Conservation (phyloP, 2,329 filamentous ascomycete species). For the Beauveria brongniartii region DNA sequence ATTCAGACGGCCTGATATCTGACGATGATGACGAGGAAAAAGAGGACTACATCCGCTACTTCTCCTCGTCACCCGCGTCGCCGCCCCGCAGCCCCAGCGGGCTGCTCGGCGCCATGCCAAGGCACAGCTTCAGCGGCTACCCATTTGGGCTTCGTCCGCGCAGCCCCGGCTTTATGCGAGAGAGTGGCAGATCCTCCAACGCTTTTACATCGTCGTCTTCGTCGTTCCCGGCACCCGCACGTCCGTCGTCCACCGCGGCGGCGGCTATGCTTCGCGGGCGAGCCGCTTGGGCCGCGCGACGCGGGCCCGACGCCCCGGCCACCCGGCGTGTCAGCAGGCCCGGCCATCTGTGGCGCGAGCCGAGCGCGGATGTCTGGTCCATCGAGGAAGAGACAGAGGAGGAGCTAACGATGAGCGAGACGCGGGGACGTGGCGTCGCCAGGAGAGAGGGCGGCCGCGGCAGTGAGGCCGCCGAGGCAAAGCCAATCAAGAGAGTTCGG, state of each 20-base stretch:
- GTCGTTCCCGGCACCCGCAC: constrained; percentile 23
- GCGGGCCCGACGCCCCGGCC: constrained; percentile 2
- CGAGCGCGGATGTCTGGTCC: constrained; percentile 51
- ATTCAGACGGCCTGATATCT: constrained; percentile 35
- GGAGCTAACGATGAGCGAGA: constrained; percentile 38
- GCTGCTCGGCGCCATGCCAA: neutral
- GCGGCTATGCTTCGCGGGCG: constrained; percentile 22
- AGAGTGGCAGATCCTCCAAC: too few relatives aligned
- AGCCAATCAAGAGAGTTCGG: constrained; percentile 48
- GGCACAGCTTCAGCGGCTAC: constrained; percentile 30
- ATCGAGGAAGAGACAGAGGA: constrained; percentile 53
- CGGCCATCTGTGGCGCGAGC: constrained; percentile 43
- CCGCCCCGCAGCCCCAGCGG: constrained; percentile 20
- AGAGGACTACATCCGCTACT: constrained; percentile 44
- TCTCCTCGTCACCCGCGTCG: constrained; percentile 27
- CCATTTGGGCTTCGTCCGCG: constrained; percentile 22
- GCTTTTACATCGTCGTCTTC: constrained; percentile 16
- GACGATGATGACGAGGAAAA: constrained; percentile 41
- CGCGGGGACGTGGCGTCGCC: constrained; percentile 25
- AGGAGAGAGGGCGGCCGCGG: constrained; percentile 18
- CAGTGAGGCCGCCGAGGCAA: constrained; percentile 25
- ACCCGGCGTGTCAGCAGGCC: constrained; percentile 26
- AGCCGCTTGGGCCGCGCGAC: neutral
- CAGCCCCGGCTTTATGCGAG: constrained; percentile 22
- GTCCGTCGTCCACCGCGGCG: constrained; percentile 22